Conservation (phyloP, 257 asterid genomes). For the Echites panduratus region DNA sequence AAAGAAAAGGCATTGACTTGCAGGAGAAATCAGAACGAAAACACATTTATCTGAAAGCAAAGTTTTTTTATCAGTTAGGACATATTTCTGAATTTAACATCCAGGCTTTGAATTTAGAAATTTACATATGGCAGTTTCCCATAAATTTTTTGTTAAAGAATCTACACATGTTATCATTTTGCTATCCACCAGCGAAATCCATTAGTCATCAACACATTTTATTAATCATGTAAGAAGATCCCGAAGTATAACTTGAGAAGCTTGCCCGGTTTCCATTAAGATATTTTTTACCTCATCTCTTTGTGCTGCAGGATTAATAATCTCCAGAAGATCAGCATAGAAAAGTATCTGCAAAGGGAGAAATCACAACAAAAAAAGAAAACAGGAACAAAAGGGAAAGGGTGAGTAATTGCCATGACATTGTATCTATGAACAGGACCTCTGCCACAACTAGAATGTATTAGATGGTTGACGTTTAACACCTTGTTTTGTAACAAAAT, state of each 20-base stretch:
- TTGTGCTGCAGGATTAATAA: conserved; percentile 31
- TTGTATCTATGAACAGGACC: not conserved
- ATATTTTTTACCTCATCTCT: conserved; percentile 37
- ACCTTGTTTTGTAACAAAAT: conserved; percentile 73
- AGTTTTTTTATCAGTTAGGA: not conserved
- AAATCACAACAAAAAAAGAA: not conserved
- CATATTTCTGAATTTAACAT: not conserved
- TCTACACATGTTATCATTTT: not conserved
- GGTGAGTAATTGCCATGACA: not conserved
- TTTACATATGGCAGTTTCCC: not conserved
- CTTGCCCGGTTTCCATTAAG: not conserved
- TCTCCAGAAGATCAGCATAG: conserved; percentile 45
- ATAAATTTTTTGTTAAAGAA: not conserved
- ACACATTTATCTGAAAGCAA: not conserved
- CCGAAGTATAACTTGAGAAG: not conserved
- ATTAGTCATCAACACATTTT: not conserved
- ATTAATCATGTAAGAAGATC: not conserved
- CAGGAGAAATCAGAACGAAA: not conserved
- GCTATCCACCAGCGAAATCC: not conserved
- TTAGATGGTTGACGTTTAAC: conserved; percentile 8
- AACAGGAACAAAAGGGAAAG: not conserved
- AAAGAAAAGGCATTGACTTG: not conserved
- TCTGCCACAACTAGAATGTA: not conserved
- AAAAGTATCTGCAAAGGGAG: conserved; percentile 49
- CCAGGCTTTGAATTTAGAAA: not conserved